Evolutionary conservation across 176 grass and related monocot species (phyloP).

Genomic region (Thinopyrum elongatum): DNA sequence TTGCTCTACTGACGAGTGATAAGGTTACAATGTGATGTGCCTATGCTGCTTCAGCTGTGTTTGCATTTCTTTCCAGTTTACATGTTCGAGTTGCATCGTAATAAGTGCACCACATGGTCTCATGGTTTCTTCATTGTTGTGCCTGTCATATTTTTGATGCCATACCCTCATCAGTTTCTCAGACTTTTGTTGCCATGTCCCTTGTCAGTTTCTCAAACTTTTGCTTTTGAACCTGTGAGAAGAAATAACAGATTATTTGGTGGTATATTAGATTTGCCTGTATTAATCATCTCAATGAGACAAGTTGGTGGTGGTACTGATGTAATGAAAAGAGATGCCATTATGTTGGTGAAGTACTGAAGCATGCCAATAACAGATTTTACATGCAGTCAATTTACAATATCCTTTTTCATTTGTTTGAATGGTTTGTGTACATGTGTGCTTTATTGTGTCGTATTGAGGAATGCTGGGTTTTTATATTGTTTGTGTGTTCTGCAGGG

Average conservation of each 20-base stretch:
- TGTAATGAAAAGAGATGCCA: no score
- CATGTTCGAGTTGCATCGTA: background rate
- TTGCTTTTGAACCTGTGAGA: background rate
- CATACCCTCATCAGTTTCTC: no score
- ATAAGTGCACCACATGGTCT: background rate
- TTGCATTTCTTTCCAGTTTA: background rate
- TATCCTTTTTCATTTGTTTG: no score
- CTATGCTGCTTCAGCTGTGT: background rate
- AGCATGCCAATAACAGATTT: no score
- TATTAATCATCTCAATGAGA: background rate
- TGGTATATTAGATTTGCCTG: background rate
- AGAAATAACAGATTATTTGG: background rate
- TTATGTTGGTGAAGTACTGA: no score
- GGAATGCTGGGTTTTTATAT: background rate
- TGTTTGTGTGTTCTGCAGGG: conserved; percentile 43
- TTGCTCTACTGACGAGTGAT: background rate
- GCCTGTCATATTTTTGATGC: background rate
- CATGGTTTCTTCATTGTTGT: background rate
- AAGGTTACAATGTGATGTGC: background rate
- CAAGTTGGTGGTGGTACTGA: no score
- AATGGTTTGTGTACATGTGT: no score
- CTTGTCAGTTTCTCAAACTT: background rate
- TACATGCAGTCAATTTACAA: no score
- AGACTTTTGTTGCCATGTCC: background rate
- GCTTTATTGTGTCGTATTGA: background rate